Evolutionary conservation across 2,329 filamentous ascomycete genomes (phyloP).

Genomic region (Ceratocystis cubensis): DNA sequence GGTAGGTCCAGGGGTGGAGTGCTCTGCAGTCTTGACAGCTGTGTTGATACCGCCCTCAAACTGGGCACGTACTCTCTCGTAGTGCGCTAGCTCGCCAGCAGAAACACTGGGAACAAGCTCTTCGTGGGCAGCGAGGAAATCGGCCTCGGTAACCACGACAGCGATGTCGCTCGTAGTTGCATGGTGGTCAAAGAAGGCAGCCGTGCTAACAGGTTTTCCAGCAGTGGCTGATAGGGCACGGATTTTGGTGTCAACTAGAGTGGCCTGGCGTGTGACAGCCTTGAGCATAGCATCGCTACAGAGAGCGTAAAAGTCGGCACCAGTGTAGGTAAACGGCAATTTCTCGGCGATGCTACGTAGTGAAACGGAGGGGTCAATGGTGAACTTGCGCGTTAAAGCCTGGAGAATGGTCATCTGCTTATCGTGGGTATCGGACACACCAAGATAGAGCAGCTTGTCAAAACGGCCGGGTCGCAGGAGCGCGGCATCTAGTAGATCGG

Average conservation of each 20-base stretch:
- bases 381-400: constrained; percentile 92
- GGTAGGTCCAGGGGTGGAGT: no score
- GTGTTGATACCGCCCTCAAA: constrained; percentile 55
- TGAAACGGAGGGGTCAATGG: constrained; percentile 65
- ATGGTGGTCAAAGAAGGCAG: constrained; percentile 91
- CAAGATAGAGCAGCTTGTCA: constrained; percentile 96
- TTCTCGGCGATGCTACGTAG: constrained; percentile 59
- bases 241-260: constrained; percentile 72
- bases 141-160: constrained; percentile 78
- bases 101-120: constrained; percentile 93
- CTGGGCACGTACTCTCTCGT: constrained; percentile 65
- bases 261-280: constrained; percentile 82
- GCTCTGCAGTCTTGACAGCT: constrained; percentile 23
- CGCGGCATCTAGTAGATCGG: constrained; percentile 83
- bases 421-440: constrained; percentile 89
- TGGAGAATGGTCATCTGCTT: constrained; percentile 93
- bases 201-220: constrained; percentile 56
- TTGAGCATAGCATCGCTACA: constrained; percentile 99
- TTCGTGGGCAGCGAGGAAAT: constrained; percentile 69
- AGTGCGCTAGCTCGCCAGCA: constrained; percentile 81
- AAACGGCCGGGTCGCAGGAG: constrained; percentile 81
- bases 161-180: constrained; percentile 70
- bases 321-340: constrained; percentile 91
- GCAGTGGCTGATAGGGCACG: constrained; percentile 47
- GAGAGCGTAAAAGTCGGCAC: constrained; percentile 91